Evolutionary conservation across 2,329 filamentous ascomycete species (phyloP).

Genomic region (Ophiostoma fasciatum): DNA sequence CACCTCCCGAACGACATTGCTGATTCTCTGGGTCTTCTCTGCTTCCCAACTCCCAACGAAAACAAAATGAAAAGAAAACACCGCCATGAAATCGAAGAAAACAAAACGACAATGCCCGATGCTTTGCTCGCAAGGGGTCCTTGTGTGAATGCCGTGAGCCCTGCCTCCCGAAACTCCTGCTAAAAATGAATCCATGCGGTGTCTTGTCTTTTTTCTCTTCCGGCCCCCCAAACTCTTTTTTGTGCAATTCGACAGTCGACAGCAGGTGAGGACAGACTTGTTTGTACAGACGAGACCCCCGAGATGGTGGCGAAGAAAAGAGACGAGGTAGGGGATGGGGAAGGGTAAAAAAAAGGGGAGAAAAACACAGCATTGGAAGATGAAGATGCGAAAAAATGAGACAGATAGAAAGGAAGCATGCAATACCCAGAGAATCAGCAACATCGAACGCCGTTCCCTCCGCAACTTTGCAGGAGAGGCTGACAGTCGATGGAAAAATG

Average conservation of each 20-base stretch:
- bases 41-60: slow-evolving; percentile 3
- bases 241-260: slow-evolving; percentile 14
- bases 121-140: neutral
- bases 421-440: slow-evolving; percentile 12
- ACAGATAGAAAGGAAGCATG: slow-evolving; percentile 14
- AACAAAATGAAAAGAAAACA: slow-evolving; percentile 15
- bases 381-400: slow-evolving; percentile 1
- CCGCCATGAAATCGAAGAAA: slow-evolving; percentile 1
- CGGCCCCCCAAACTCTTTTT: slow-evolving; percentile 12
- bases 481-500: slow-evolving; percentile 4
- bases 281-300: slow-evolving; percentile 7
- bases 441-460: slow-evolving; percentile 6
- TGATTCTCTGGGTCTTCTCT: slow-evolving; percentile 11
- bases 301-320: neutral
- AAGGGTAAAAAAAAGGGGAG: neutral
- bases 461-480: slow-evolving; percentile 3
- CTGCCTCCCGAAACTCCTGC: slow-evolving; percentile 11
- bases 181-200: slow-evolving; percentile 11
- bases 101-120: slow-evolving; percentile 2
- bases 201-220: slow-evolving; percentile 13
- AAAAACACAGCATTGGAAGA: neutral
- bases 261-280: slow-evolving; percentile 7
- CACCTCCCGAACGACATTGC: slow-evolving; percentile 11
- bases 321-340: neutral
- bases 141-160: neutral